These are phyloP conservation scores for Candida boleticola DNA, from an alignment of 805 yeast genomes.

Conservation along the genomic window DNA sequence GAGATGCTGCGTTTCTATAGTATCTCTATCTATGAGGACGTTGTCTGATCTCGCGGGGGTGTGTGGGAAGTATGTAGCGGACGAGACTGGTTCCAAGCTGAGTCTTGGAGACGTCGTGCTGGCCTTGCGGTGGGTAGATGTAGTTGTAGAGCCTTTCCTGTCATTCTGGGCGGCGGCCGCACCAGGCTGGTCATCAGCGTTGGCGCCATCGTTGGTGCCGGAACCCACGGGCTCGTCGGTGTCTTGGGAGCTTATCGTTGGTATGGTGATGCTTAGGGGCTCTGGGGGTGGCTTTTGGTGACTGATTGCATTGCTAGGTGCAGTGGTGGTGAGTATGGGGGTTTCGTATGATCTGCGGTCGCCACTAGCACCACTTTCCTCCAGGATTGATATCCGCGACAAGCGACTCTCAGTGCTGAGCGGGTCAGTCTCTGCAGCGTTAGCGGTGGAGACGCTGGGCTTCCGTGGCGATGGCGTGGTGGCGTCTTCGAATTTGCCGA, in stretches of 20 bases:
- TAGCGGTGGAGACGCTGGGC: too few relatives aligned
- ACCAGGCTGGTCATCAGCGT: background rate
- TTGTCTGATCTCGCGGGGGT: constrained; percentile 32
- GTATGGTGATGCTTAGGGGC: too few relatives aligned
- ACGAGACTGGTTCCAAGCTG: constrained; percentile 57
- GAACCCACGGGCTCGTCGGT: too few relatives aligned
- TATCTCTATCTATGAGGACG: background rate
- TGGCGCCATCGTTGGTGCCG: background rate
- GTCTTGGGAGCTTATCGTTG: too few relatives aligned
- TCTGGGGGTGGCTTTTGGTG: too few relatives aligned
- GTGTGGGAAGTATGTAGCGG: constrained; percentile 73
- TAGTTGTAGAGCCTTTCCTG: background rate
- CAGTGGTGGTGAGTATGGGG: too few relatives aligned
- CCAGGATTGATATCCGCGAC: background rate
- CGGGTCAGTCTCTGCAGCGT: too few relatives aligned
- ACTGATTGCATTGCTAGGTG: too few relatives aligned
- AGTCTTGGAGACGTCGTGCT: constrained; percentile 6
- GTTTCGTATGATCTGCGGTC: too few relatives aligned
- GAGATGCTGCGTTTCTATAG: constrained; percentile 37
- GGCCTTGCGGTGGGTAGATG: background rate
- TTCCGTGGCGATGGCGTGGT: too few relatives aligned
- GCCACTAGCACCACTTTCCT: too few relatives aligned
- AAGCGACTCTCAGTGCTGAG: background rate
- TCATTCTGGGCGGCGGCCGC: background rate
- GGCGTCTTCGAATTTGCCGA: background rate